phyloP scores from a whole-genome alignment of 352 stramenopile species.

The Halophytophthora batemanensis region DNA sequence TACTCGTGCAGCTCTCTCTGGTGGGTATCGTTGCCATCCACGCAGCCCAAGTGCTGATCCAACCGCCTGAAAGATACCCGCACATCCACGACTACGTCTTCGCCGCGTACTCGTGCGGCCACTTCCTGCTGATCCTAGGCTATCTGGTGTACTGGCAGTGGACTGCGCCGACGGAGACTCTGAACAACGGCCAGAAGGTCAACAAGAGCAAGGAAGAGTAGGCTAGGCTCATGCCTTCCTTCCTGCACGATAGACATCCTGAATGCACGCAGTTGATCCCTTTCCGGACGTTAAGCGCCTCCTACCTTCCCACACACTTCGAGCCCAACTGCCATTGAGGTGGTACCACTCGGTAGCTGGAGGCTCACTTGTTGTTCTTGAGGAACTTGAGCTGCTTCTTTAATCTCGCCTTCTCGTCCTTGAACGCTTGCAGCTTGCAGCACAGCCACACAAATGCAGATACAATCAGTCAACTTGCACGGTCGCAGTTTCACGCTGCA shows the following conservation, averaged over 20 bases:
- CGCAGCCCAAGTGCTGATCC: slow-evolving; percentile 39
- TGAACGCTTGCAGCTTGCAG: slow-evolving; percentile 72
- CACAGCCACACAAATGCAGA: slow-evolving; percentile 6
- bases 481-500: background rate
- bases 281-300: slow-evolving; percentile 2
- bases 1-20: slow-evolving; percentile 53
- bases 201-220: slow-evolving; percentile 44
- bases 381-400: slow-evolving; percentile 85
- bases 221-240: slow-evolving; percentile 4
- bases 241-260: slow-evolving; percentile 7
- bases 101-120: slow-evolving; percentile 70
- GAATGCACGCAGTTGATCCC: slow-evolving; percentile 11
- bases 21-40: slow-evolving; percentile 56
- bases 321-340: background rate
- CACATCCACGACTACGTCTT: slow-evolving; percentile 88
- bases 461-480: background rate
- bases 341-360: slow-evolving; percentile 1
- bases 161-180: slow-evolving; percentile 28
- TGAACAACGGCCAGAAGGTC: slow-evolving; percentile 4
- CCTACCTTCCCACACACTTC: too few species aligned
- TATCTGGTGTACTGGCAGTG: slow-evolving; percentile 88
- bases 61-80: slow-evolving; percentile 54
- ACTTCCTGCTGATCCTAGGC: slow-evolving; percentile 66
- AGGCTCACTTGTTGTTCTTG: slow-evolving; percentile 53
- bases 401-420: slow-evolving; percentile 80